Conservation (phyloP, 2,329 filamentous ascomycete species). For the Trichophyton verrucosum region DNA sequence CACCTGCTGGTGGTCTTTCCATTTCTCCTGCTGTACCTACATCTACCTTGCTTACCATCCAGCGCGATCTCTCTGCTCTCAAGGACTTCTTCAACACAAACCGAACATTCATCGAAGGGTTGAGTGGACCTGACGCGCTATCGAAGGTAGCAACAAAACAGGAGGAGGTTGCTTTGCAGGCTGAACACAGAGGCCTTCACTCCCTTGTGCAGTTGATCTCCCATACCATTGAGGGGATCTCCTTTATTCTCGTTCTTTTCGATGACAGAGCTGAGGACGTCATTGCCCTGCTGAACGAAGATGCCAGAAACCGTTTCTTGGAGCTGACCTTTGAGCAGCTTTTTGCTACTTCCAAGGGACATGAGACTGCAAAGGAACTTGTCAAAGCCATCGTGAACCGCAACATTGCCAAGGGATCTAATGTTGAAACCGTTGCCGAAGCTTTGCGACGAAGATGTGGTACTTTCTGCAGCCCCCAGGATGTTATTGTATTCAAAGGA, state of each 20-base stretch:
- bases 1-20: slow-evolving; percentile 47
- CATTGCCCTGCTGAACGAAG: slow-evolving; percentile 59
- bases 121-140: slow-evolving; percentile 83
- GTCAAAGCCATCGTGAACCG: slow-evolving; percentile 97
- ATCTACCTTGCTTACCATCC: slow-evolving; percentile 60
- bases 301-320: slow-evolving; percentile 55
- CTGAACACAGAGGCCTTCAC: slow-evolving; percentile 84
- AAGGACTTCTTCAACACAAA: slow-evolving; percentile 78
- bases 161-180: slow-evolving; percentile 83
- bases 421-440: slow-evolving; percentile 94
- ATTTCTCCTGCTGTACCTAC: slow-evolving; percentile 56
- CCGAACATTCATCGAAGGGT: slow-evolving; percentile 78
- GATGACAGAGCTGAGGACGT: slow-evolving; percentile 90
- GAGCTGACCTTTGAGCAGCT: slow-evolving; percentile 77
- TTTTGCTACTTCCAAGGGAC: slow-evolving; percentile 66
- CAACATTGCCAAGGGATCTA: slow-evolving; percentile 92
- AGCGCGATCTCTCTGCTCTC: slow-evolving; percentile 67
- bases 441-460: slow-evolving; percentile 84
- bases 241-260: slow-evolving; percentile 87
- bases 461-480: slow-evolving; percentile 93
- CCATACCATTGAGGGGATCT: slow-evolving; percentile 90
- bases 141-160: slow-evolving; percentile 65
- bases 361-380: slow-evolving; percentile 81
- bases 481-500: slow-evolving; percentile 96
- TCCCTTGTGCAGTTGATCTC: slow-evolving; percentile 74